Conservation (phyloP, 2,329 filamentous ascomycete species). For the Arthrobotrys pseudoclavata region DNA sequence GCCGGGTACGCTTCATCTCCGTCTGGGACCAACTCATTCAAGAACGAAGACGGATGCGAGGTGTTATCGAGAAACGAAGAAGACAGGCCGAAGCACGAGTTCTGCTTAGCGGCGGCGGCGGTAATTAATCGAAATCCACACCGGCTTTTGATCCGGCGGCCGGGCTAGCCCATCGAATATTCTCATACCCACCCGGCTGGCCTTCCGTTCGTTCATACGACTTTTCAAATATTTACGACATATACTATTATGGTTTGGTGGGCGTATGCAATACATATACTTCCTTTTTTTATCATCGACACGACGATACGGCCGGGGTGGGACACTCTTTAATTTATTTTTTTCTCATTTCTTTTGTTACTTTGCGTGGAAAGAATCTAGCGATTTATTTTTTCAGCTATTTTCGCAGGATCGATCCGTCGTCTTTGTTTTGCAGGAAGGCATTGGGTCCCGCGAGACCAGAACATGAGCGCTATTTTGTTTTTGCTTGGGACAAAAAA, state of each 20-base stretch:
- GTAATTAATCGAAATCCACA: conserved; percentile 25
- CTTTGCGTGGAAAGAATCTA: not conserved
- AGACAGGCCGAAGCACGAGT: conserved; percentile 40
- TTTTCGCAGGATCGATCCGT: too few relatives aligned
- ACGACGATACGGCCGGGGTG: conserved; percentile 23
- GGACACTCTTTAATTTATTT: conserved; percentile 2
- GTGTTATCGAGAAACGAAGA: conserved; percentile 46
- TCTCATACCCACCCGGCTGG: not conserved
- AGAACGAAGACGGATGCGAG: conserved; percentile 51
- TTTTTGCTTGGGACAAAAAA: conserved; percentile 35
- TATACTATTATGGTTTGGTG: conserved; percentile 9
- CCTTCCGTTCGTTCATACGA: conserved; percentile 6
- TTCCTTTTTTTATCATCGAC: not conserved
- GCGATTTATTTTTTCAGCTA: not conserved
- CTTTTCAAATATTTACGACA: conserved; percentile 9
- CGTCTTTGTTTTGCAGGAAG: not conserved
- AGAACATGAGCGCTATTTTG: conserved; percentile 26
- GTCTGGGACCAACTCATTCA: conserved; percentile 57
- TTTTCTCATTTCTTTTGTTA: not conserved
- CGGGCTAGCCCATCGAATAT: conserved; percentile 10
- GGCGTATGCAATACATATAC: not conserved
- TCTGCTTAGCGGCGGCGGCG: conserved; percentile 36
- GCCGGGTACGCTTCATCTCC: conserved; percentile 55
- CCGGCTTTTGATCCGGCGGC: not conserved
- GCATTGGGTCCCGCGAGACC: not conserved